phyloP scores from a whole-genome alignment of 306 rosid genomes.

The Cajanus cajan region DNA sequence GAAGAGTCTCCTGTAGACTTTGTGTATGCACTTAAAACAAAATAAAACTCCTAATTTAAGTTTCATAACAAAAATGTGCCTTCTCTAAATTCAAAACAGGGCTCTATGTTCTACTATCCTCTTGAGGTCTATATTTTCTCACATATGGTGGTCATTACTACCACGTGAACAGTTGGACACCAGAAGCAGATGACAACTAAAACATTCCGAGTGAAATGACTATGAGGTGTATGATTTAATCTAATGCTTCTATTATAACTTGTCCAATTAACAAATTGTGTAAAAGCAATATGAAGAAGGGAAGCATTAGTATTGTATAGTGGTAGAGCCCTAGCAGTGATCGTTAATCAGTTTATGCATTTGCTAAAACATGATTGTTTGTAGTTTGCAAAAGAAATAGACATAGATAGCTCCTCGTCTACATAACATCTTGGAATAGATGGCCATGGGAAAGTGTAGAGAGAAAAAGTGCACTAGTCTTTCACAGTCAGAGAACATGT shows the following conservation, averaged over 20 bases:
- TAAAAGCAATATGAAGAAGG: neutral
- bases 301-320: neutral
- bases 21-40: slow-evolving; percentile 91
- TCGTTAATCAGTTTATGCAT: neutral
- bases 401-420: too few relatives aligned
- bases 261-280: neutral
- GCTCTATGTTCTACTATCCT: too few relatives aligned
- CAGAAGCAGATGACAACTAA: neutral
- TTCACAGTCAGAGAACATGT: too few relatives aligned
- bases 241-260: neutral
- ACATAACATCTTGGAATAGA: too few relatives aligned
- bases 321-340: neutral
- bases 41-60: too few relatives aligned
- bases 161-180: neutral
- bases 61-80: too few relatives aligned
- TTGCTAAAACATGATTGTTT: too few relatives aligned
- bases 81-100: too few relatives aligned
- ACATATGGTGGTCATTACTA: neutral
- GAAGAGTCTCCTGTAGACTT: slow-evolving; percentile 85
- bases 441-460: too few relatives aligned
- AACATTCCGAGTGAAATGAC: neutral
- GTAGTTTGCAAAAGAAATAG: too few relatives aligned
- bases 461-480: too few relatives aligned
- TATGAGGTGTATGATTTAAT: neutral
- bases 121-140: neutral